phyloP scores from a whole-genome alignment of 2,329 filamentous ascomycete genomes.

The Zymoseptoria pseudotritici region DNA sequence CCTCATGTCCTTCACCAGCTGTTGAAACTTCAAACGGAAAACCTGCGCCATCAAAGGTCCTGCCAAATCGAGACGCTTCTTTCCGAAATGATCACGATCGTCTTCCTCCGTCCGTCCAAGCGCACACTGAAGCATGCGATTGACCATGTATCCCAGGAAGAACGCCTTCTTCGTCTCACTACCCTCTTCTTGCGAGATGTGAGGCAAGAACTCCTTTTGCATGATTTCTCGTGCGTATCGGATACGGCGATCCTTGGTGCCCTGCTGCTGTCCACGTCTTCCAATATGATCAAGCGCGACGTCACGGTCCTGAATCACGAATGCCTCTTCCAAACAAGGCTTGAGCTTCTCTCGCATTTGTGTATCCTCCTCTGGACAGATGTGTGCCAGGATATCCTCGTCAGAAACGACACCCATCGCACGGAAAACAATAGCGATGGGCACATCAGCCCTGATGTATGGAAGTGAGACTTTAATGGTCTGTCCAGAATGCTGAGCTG shows the following conservation, averaged over 20 bases:
- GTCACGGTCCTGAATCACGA: conserved; percentile 91
- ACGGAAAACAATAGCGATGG: conserved; percentile 91
- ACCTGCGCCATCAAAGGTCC: conserved; percentile 92
- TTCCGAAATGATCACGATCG: conserved; percentile 97
- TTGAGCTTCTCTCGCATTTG: conserved; percentile 97
- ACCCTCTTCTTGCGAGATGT: conserved; percentile 91
- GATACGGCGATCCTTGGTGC: conserved; percentile 80
- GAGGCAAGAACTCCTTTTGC: conserved; percentile 92
- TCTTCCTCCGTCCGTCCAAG: conserved; percentile 89
- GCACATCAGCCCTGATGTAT: conserved; percentile 88
- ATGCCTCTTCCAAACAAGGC: conserved; percentile 93
- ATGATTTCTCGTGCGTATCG: conserved; percentile 89
- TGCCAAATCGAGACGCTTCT: conserved; percentile 93
- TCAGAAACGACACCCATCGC: conserved; percentile 94
- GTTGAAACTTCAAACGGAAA: conserved; percentile 84
- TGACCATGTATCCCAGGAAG: conserved; percentile 98
- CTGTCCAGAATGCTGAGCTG: conserved; percentile 72
- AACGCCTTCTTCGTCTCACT: conserved; percentile 95
- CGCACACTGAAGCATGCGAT: conserved; percentile 87
- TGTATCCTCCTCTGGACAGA: conserved; percentile 89
- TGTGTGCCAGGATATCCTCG: conserved; percentile 95
- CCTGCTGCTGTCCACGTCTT: conserved; percentile 71
- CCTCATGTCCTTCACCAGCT: conserved; percentile 84
- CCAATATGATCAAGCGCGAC: conserved; percentile 93
- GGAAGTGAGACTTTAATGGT: conserved; percentile 87